A percentile compares a stretch with the other conserved stretches of the same genome.
These are phyloP conservation scores for Apiosordaria backusii DNA, from an alignment of 495 filamentous ascomycete species.

Conservation along the genomic window DNA sequence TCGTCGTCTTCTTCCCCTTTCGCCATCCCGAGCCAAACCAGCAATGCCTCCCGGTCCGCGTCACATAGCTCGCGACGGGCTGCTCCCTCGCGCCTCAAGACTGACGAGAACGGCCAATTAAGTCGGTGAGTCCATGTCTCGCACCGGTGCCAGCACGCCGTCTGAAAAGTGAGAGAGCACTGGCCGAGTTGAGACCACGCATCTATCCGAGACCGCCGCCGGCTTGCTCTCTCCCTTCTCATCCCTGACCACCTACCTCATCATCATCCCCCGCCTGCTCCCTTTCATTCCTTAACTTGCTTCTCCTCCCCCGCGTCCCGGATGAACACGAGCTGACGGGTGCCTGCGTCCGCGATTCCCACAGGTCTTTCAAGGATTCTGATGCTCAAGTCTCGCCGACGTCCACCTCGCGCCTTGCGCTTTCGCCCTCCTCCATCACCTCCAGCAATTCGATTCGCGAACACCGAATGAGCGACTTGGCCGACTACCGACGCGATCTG, in stretches of 20 bases:
- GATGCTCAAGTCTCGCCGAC: conserved; percentile 54
- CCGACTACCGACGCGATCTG: conserved; percentile 68
- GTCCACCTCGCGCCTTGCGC: conserved; percentile 41
- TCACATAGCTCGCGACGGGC: conserved; percentile 40
- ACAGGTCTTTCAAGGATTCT: conserved; percentile 36
- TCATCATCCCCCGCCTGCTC: conserved; percentile 1
- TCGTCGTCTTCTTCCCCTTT: conserved; percentile 35
- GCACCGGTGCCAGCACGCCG: background rate
- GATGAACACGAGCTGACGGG: conserved; percentile 26
- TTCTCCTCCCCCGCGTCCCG: conserved; percentile 6
- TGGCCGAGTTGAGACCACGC: conserved; percentile 5
- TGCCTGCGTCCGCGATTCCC: conserved; percentile 26
- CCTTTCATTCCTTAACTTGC: conserved; percentile 3
- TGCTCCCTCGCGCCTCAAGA: conserved; percentile 56
- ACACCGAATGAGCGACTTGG: conserved; percentile 53
- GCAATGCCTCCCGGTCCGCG: conserved; percentile 34
- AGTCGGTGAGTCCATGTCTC: conserved; percentile 36
- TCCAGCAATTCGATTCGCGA: conserved; percentile 47
- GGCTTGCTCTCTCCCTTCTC: conserved; percentile 3
- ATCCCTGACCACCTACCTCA: background rate
- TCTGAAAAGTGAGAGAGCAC: background rate
- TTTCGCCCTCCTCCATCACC: conserved; percentile 47
- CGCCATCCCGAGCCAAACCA: conserved; percentile 40
- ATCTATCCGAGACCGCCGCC: conserved; percentile 3
- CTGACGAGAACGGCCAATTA: conserved; percentile 44